A percentile compares a stretch with the other conserved stretches of the same genome.
Conservation (phyloP, 1,139 yeast genomes). For the Kodamaea plutei region DNA sequence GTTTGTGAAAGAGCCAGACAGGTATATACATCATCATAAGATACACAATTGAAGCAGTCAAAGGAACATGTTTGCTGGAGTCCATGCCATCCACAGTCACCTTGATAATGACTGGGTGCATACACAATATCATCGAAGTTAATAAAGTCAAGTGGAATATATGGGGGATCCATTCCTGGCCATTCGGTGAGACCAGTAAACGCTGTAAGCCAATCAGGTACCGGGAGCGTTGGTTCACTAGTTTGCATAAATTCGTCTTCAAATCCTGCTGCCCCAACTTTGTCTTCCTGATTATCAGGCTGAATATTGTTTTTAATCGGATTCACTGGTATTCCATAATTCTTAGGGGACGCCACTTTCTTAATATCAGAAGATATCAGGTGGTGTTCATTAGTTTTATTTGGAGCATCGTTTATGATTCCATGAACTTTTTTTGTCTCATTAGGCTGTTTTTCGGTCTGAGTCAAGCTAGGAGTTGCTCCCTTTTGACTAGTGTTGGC, state of each 20-base stretch:
- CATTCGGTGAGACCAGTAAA: constrained; percentile 71
- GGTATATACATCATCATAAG: constrained; percentile 71
- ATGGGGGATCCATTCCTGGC: constrained; percentile 88
- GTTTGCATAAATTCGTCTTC: neutral
- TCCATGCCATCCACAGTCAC: constrained; percentile 50
- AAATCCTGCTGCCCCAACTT: too few relatives aligned
- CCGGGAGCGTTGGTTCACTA: constrained; percentile 30
- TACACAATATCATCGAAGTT: constrained; percentile 50
- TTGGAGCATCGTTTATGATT: too few relatives aligned
- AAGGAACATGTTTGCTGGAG: constrained; percentile 58
- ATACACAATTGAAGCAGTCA: constrained; percentile 78
- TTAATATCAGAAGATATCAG: too few relatives aligned
- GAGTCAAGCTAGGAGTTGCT: too few relatives aligned
- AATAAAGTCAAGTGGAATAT: constrained; percentile 72
- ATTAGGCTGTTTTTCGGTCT: too few relatives aligned
- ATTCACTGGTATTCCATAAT: too few relatives aligned
- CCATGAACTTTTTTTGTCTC: too few relatives aligned
- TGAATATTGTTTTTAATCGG: too few relatives aligned
- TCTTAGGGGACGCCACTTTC: too few relatives aligned
- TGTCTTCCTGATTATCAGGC: too few relatives aligned
- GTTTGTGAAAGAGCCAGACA: constrained; percentile 79
- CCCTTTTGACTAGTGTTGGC: too few relatives aligned
- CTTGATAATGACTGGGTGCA: constrained; percentile 49
- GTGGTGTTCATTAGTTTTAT: too few relatives aligned
- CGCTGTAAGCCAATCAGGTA: constrained; percentile 76